Evolutionary conservation across 1,284 basidiomycete species (phyloP).

Genomic region (Austroboletus olivaceoglutinosus): DNA sequence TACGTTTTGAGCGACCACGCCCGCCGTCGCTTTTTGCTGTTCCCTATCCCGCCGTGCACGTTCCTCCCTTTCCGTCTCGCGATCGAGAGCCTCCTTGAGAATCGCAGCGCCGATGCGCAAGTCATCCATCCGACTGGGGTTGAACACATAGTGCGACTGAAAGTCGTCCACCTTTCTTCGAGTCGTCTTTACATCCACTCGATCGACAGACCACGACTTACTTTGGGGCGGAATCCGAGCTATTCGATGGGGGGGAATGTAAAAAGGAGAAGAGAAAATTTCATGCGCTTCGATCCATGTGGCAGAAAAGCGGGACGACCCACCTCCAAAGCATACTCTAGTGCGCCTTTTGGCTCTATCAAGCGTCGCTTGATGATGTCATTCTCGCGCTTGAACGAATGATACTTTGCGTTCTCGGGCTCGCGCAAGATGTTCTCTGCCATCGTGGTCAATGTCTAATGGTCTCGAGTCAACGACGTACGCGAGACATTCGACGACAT

Average conservation of each 20-base stretch:
- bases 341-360: slow-evolving; percentile 61
- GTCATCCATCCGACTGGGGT: slow-evolving; percentile 49
- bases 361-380: slow-evolving; percentile 59
- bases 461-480: background rate
- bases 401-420: slow-evolving; percentile 67
- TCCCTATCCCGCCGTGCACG: slow-evolving; percentile 45
- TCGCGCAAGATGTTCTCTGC: slow-evolving; percentile 70
- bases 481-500: background rate
- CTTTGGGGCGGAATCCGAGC: slow-evolving; percentile 71
- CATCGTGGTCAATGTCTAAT: slow-evolving; percentile 64
- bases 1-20: slow-evolving; percentile 55
- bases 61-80: slow-evolving; percentile 54
- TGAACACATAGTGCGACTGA: slow-evolving; percentile 66
- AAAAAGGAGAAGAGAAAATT: background rate
- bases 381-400: slow-evolving; percentile 74
- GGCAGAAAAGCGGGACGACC: slow-evolving; percentile 22
- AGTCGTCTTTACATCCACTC: background rate
- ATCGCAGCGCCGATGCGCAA: slow-evolving; percentile 62
- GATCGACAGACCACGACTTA: slow-evolving; percentile 23
- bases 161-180: slow-evolving; percentile 43
- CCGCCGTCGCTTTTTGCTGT: slow-evolving; percentile 55
- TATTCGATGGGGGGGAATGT: slow-evolving; percentile 24
- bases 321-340: slow-evolving; percentile 77
- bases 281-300: no score
- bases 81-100: slow-evolving; percentile 56